Evolutionary conservation across 2,329 filamentous ascomycete species (phyloP), one percentile per base, ranked within the genome.

Genomic region (Xylaria sp.): DNA sequence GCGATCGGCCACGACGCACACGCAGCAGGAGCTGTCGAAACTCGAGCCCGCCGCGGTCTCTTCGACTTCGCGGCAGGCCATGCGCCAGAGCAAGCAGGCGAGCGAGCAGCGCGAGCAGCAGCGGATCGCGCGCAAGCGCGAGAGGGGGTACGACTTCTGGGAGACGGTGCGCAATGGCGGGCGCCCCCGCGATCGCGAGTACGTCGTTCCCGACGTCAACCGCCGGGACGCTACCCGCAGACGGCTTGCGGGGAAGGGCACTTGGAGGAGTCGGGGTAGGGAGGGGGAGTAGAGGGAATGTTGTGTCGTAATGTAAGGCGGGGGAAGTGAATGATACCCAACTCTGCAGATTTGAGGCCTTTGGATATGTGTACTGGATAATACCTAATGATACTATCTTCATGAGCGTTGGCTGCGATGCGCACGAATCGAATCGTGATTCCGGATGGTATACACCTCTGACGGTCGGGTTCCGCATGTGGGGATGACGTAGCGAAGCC

Each of bases 101-200:
- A 52, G 50, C 40, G 64, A 67, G 39, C 62, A 64, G 26, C 54
- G 56, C 26, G 59, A 62, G 48, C 47, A 61, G 46, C 49, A 54
- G 3, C 38, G n/a, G n/a, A n/a, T 49, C 22, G 51, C 57, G 43
- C 59, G 61, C 18, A 57, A 57, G 16, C 66, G 67, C 43, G 73
- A 75, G 47, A 58, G 66, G 38, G 66, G 62, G 1, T 76, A 73
- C 52, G 74, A 76, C 52, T 76, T 74, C 44, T 76, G 74, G 74
- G 74, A 67, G 19, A 67, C 63, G 34, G 66, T 76, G 24, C 66
- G 69, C 47, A n/a, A n/a, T n/a, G 59, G 63, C 39, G 67, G 70
- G 54, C 56, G 69, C 21, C 54, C 50, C 9, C 53, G 56, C 53
- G 60, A 63, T 8, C 53, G 56, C 53, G 60, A 63, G 39, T 73